Evolutionary conservation across 2,329 filamentous ascomycete species (phyloP), one percentile per base, ranked within the genome.

Genomic region (Aureobasidium namibiae): DNA sequence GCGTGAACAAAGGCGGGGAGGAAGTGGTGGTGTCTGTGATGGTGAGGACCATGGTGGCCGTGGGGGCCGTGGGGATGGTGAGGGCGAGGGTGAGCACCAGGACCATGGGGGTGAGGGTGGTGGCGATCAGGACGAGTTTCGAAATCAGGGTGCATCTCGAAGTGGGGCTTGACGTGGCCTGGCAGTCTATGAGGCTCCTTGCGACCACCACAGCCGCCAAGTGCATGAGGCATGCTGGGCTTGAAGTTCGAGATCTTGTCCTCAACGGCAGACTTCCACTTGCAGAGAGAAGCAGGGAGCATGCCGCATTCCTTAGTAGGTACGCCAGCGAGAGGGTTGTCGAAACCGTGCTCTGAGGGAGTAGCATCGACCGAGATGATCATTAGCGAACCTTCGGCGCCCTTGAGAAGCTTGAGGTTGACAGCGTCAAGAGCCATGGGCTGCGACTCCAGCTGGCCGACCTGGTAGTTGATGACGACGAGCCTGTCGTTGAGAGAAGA

Each of bases 391-490:
- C 78, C 79, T 16, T 72, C 72, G 4, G 78, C 75, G 1, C 80
- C 82, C 74, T 85, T 81, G 69, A 90, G 75, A 18, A 89, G 74
- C 65, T 80, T 81, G 46, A 89, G 74, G 46, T 81, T 78, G 60
- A 90, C 76, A 29, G 74, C 76, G 45, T 81, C 73, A 58, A 87
- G 70, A 61, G 84, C 82, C 44, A 75, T 73, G 18, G 63, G 62
- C 59, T 71, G 65, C 56, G 77, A 71, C 60, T 81, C 82, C 26
- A 88, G 80, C 68, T 84, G 79, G 61, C 84, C 77, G 62, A 88
- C 78, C 63, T 82, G 76, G 38, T 88, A 72, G 62, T 81, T 76
- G 60, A 87, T 67, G 38, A 75, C 70, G 56, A 86, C 69, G 3
- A 85, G 69, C 60, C 80, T 76, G 44, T 85, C 69, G 56, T 75